Evolutionary conservation across 2,329 filamentous ascomycete genomes (phyloP), one percentile per base, ranked within the genome.

Genomic region (Claviceps maximensis): DNA sequence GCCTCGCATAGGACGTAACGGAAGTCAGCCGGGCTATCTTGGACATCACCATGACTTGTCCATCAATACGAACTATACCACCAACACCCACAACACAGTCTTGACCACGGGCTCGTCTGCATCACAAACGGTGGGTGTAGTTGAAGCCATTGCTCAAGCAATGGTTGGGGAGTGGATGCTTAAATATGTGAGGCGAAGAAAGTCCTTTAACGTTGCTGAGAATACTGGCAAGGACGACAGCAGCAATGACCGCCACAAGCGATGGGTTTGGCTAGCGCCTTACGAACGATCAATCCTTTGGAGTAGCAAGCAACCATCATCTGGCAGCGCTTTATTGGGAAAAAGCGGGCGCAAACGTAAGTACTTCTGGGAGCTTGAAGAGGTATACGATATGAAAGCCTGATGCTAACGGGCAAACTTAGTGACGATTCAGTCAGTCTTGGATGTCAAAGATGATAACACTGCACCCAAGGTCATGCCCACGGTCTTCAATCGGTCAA

Each of bases 81-180:
- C 71, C 2, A 75, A 76, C 56, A 83, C 80, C 1, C 60, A 61
- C 41, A 64, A 64, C 52, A 70, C 67, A 2, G 67, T 69, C 36
- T 60, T 53, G 65, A 70, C 56, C 62, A 69, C 57, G 78, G 72
- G 76, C 52, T 76, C 73, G 44, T 82, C 76, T 59, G 71, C 74
- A 12, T 76, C 80, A 31, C 84, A 89, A 59, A 80, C 84, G 45
- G 85, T 85, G 0, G 86, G 83, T 46, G 88, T 97, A 15, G 91
- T 98, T 6, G 93, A 97, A 70, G 89, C 93, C 3, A 97, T 98
- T 67, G 90, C 93, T 1, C 90, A 95, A 64, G 94, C 91, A 0
- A 98, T 98, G 93, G 89, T 98, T 31, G 93, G 93, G 40, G 93
- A 97, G 63, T 93, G 88, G 86, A 91, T 94, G 87, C 90, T 84